phyloP scores from a whole-genome alignment of 306 rosid genomes.

The Boehmeria nivea region DNA sequence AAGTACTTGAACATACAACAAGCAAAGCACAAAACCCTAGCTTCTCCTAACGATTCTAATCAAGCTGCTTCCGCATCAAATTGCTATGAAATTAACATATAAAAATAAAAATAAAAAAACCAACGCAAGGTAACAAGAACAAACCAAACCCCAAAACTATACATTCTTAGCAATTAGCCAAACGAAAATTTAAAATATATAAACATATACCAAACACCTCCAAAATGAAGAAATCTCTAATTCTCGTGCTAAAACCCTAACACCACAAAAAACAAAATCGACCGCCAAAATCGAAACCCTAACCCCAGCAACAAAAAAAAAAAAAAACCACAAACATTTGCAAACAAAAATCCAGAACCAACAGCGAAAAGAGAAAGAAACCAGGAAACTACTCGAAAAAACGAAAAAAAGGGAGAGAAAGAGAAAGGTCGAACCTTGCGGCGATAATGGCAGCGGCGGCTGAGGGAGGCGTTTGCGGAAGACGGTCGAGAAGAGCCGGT shows the following conservation, averaged over 20 bases:
- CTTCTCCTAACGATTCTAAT: background rate
- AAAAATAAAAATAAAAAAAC: background rate
- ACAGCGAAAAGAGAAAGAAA: background rate
- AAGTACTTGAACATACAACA: background rate
- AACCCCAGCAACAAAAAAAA: background rate
- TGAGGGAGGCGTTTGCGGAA: conserved; percentile 72
- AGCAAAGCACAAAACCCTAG: background rate
- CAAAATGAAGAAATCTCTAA: no score
- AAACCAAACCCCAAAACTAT: no score
- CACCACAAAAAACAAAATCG: no score
- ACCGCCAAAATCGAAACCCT: no score
- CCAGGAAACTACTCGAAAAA: background rate
- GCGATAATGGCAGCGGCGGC: conserved; percentile 33
- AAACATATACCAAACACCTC: no score
- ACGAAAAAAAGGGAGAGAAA: background rate
- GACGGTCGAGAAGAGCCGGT: conserved; percentile 61
- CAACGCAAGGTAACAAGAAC: no score
- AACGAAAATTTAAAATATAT: no score
- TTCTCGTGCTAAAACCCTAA: no score
- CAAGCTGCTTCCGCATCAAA: background rate
- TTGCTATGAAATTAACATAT: background rate
- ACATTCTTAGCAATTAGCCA: no score
- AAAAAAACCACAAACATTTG: background rate
- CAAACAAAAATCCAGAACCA: background rate
- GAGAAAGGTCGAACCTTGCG: conserved; percentile 5